These are phyloP conservation scores for Actinomortierella wolfii DNA, from an alignment of 371 early-diverging fungal genomes.

Conservation along the genomic window DNA sequence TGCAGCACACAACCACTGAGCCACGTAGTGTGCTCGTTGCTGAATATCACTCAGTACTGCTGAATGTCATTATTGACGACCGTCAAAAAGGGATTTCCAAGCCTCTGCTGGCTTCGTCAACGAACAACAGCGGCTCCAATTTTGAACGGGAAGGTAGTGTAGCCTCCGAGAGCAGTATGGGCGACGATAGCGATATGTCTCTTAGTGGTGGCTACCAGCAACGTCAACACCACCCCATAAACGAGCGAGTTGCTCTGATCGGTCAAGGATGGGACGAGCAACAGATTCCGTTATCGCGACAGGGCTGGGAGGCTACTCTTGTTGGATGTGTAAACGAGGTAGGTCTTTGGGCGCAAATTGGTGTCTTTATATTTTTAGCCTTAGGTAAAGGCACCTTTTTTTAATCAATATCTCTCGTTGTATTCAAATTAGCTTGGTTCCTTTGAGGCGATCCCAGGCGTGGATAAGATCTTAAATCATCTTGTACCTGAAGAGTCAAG, in stretches of 20 bases:
- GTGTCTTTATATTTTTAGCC: neutral
- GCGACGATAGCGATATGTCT: slow-evolving; percentile 32
- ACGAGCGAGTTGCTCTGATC: slow-evolving; percentile 36
- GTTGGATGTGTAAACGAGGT: slow-evolving; percentile 44
- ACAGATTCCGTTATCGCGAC: slow-evolving; percentile 14
- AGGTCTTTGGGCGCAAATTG: neutral
- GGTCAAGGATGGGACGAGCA: slow-evolving; percentile 40
- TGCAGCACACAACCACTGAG: slow-evolving; percentile 25
- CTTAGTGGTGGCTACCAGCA: slow-evolving; percentile 21
- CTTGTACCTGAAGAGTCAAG: slow-evolving; percentile 51
- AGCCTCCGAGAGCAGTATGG: slow-evolving; percentile 25
- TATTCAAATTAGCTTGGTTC: slow-evolving; percentile 48
- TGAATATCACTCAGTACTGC: slow-evolving; percentile 38
- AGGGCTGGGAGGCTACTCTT: slow-evolving; percentile 42
- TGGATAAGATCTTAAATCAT: slow-evolving; percentile 55
- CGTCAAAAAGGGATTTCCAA: slow-evolving; percentile 37
- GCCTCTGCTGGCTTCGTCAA: slow-evolving; percentile 14
- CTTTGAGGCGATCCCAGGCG: slow-evolving; percentile 48
- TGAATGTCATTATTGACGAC: slow-evolving; percentile 44
- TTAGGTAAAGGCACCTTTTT: neutral
- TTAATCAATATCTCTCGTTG: no score
- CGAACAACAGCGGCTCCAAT: neutral
- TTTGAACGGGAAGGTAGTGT: slow-evolving; percentile 29
- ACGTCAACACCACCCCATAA: slow-evolving; percentile 29
- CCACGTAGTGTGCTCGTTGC: slow-evolving; percentile 45